Conservation (phyloP, 2,329 filamentous ascomycete species). For the Pseudocercospora cruenta region DNA sequence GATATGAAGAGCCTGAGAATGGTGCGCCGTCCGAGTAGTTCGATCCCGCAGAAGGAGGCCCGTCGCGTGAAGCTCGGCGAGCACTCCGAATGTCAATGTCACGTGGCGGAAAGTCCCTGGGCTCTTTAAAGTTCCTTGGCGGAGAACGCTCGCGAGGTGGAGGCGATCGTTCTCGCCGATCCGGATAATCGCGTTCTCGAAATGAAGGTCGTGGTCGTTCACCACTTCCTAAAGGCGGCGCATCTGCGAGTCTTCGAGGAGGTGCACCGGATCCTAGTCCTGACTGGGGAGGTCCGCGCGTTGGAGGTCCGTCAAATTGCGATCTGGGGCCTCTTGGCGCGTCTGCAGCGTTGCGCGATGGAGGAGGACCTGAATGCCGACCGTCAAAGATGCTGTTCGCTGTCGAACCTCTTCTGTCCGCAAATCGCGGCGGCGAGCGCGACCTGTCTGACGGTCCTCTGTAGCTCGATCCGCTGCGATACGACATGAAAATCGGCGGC, state of each 20-base stretch:
- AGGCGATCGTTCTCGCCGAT: constrained; percentile 62
- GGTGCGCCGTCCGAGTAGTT: constrained; percentile 70
- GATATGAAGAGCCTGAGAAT: constrained; percentile 50
- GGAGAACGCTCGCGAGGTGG: constrained; percentile 69
- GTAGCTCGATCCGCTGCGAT: constrained; percentile 27
- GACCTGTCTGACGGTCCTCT: constrained; percentile 60
- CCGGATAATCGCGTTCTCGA: constrained; percentile 49
- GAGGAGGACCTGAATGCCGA: constrained; percentile 31
- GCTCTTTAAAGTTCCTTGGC: constrained; percentile 60
- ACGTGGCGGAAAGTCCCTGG: constrained; percentile 63
- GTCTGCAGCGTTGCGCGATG: constrained; percentile 50
- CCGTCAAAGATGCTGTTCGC: constrained; percentile 40
- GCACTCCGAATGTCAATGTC: constrained; percentile 70
- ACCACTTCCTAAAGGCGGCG: constrained; percentile 60
- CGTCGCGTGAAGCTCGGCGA: constrained; percentile 71
- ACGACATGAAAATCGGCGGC: constrained; percentile 26
- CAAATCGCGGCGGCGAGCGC: constrained; percentile 70
- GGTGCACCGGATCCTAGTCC: constrained; percentile 63
- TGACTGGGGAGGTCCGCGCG: constrained; percentile 38
- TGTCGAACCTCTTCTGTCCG: constrained; percentile 71
- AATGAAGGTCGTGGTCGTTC: constrained; percentile 63
- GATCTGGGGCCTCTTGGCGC: constrained; percentile 83
- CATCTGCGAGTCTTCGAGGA: constrained; percentile 52
- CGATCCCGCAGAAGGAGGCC: constrained; percentile 71
- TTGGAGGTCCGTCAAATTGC: constrained; percentile 64